Conservation (phyloP, 257 asterid species). For the Paraleonurus japonicus region DNA sequence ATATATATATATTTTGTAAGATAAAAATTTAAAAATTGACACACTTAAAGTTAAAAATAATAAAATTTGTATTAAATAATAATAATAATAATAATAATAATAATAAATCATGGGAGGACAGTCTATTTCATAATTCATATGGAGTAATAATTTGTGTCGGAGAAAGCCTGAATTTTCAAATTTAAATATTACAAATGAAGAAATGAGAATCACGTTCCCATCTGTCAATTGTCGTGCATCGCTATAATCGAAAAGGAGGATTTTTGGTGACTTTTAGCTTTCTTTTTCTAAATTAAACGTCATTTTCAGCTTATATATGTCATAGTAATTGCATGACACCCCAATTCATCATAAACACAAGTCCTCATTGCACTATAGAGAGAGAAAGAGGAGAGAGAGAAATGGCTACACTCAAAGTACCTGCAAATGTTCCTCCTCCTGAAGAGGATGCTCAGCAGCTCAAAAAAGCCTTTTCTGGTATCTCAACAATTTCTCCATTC, state of each 20-base stretch:
- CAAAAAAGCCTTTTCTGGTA: slow-evolving; percentile 77
- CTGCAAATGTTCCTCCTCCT: slow-evolving; percentile 67
- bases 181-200: neutral
- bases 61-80: no score
- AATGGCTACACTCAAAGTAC: slow-evolving; percentile 78
- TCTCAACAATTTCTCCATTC: neutral
- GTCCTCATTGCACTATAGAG: neutral
- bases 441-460: slow-evolving; percentile 69
- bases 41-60: no score
- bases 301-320: neutral
- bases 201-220: slow-evolving; percentile 23
- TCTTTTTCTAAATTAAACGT: slow-evolving; percentile 1
- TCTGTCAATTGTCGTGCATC: slow-evolving; percentile 4
- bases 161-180: neutral
- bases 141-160: no score
- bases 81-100: no score
- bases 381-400: neutral
- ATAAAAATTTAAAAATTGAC: no score
- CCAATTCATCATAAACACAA: neutral
- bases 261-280: slow-evolving; percentile 8
- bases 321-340: neutral
- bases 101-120: no score
- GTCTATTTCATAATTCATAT: no score
- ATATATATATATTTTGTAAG: no score
- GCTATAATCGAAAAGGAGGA: slow-evolving; percentile 3